These are phyloP conservation scores for Paracamarosporium sp. DNA, from an alignment of 2,329 filamentous ascomycete species.

Conservation along the genomic window DNA sequence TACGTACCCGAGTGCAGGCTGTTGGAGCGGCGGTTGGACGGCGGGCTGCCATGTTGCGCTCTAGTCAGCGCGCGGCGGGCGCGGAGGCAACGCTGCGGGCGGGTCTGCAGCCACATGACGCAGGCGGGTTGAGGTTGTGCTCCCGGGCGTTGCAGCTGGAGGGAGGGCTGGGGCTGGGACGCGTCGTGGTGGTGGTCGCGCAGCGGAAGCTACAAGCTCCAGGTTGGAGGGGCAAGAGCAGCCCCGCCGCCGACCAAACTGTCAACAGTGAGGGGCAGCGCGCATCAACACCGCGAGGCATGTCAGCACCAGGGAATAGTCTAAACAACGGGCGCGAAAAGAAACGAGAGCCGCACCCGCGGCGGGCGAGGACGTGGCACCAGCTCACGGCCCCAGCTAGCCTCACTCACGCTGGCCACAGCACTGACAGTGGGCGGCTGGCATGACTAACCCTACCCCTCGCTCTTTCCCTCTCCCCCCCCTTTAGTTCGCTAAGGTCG, in stretches of 20 bases:
- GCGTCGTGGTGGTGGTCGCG: background rate
- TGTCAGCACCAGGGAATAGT: slow-evolving; percentile 3
- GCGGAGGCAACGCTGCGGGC: background rate
- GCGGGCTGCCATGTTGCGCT: slow-evolving; percentile 36
- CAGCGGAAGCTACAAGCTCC: background rate
- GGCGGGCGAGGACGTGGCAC: slow-evolving; percentile 16
- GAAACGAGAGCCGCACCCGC: slow-evolving; percentile 8
- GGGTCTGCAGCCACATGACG: background rate
- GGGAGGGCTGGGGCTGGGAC: no score
- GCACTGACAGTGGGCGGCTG: slow-evolving; percentile 1
- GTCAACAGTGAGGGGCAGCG: slow-evolving; percentile 3
- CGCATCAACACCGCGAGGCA: background rate
- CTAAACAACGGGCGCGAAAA: slow-evolving; percentile 7
- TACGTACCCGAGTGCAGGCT: background rate
- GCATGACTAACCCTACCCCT: slow-evolving; percentile 11
- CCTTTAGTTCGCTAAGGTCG: slow-evolving; percentile 26
- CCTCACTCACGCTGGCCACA: background rate
- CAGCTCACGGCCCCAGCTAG: slow-evolving; percentile 16
- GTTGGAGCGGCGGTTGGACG: slow-evolving; percentile 31
- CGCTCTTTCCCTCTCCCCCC: slow-evolving; percentile 3
- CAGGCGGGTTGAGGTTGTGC: background rate
- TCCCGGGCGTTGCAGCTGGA: background rate
- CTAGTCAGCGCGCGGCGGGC: background rate
- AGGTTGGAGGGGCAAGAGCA: slow-evolving; percentile 3
- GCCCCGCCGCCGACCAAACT: background rate